These are phyloP conservation scores for Rubia balearica DNA, from an alignment of 305 asterid genomes.

Conservation along the genomic window DNA sequence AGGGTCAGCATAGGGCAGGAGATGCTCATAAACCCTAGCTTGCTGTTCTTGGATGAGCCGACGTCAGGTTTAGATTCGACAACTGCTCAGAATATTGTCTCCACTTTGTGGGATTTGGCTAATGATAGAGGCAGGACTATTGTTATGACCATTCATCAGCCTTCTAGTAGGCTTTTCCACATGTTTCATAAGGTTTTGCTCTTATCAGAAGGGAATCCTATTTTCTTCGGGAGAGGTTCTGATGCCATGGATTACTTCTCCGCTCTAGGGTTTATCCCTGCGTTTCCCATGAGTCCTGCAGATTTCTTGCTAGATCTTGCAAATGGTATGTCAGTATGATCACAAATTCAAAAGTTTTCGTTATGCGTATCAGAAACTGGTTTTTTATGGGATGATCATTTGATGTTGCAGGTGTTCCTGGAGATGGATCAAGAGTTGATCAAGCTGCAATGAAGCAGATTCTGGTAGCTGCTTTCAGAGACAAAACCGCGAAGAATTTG, in stretches of 20 bases:
- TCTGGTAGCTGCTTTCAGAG: slow-evolving; percentile 37
- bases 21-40: slow-evolving; percentile 76
- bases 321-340: slow-evolving; percentile 37
- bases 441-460: slow-evolving; percentile 41
- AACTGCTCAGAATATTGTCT: slow-evolving; percentile 66
- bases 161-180: slow-evolving; percentile 73
- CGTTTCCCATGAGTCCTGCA: slow-evolving; percentile 74
- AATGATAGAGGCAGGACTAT: slow-evolving; percentile 64
- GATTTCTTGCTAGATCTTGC: slow-evolving; percentile 88
- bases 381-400: background rate
- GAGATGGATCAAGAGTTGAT: slow-evolving; percentile 42
- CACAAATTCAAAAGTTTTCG: background rate
- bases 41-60: slow-evolving; percentile 77
- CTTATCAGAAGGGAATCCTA: slow-evolving; percentile 63
- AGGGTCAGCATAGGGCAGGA: slow-evolving; percentile 90
- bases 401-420: slow-evolving; percentile 39
- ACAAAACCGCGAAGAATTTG: slow-evolving; percentile 30
- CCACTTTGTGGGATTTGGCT: slow-evolving; percentile 52
- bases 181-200: slow-evolving; percentile 77
- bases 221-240: slow-evolving; percentile 59
- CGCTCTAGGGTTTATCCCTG: slow-evolving; percentile 46
- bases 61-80: slow-evolving; percentile 90
- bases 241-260: slow-evolving; percentile 55
- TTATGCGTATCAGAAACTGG: background rate
- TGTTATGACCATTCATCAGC: slow-evolving; percentile 88